Evolutionary conservation across 352 stramenopile species (phyloP), one percentile per base, ranked within the genome.

Genomic region (Salisapilia sapeloensis): DNA sequence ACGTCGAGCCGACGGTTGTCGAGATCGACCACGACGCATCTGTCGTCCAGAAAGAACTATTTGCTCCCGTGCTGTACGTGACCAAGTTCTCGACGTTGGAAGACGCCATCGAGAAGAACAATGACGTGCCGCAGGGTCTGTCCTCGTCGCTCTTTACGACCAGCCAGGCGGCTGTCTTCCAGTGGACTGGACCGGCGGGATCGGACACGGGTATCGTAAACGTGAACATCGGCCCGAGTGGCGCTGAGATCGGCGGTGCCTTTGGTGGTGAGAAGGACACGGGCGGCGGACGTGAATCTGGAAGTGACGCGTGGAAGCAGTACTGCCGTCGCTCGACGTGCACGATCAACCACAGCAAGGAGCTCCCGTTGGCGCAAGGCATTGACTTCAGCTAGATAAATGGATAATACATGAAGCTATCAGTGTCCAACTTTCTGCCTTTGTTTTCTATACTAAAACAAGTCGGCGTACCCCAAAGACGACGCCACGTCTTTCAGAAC

Each of bases 251-350:
- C 41, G 84, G 84, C 17, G 82, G 83, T 26, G 84, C 84, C 11
- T 96, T 96, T 35, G 84, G 84, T 11, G 84, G 84, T 14, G 80
- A 96, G 40, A 95, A 95, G 58, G 79, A 93, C 38, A 96, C 84
- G 21, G 84, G 84, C 13, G 78, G 82, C 7, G 84, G 84, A 30
- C 74, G 84, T 31, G 84, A 96, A 44, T 92, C 71, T 15, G 84
- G 84, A 33, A 92, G 71, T 37, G 84, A 96, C 34, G 55, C 79
- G 10, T 96, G 84, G 84, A 96, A 95, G 65, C 74, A 92, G 53
- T 96, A 96, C 76, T 94, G 94, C 79, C 78, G 84, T 20, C 77
- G 84, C n/a, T 91, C 70, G 13, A 95, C 84, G 34, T 94, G 79
- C 58, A 95, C 84, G 22, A 74, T 96, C 50, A 96, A 96, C 60